Percentiles rank a stretch among this genome's conserved stretches.
Conservation (phyloP, 179 eudicot species). For the Amaranthus tricolor region DNA sequence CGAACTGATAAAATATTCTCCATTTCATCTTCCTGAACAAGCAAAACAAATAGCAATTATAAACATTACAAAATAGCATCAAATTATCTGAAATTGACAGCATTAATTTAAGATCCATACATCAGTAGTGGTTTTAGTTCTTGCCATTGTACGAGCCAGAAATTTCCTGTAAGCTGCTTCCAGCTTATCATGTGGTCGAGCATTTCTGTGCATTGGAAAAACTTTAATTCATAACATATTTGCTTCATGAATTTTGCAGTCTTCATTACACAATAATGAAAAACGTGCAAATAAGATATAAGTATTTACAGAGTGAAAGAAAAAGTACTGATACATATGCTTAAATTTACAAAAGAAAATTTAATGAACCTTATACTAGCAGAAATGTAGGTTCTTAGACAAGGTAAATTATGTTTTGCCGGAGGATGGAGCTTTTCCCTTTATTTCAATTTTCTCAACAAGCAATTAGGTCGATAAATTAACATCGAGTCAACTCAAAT, state of each 20-base stretch:
- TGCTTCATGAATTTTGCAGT: not conserved
- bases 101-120: conserved; percentile 41
- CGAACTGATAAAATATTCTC: conserved; percentile 50
- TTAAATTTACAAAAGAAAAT: not conserved
- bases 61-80: not conserved
- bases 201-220: conserved; percentile 50
- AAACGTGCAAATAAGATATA: not conserved
- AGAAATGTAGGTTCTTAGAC: not conserved
- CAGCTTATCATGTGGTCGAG: conserved; percentile 67
- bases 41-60: not conserved
- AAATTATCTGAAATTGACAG: not conserved
- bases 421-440: not conserved
- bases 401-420: not conserved
- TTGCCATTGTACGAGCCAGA: conserved; percentile 70
- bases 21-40: conserved; percentile 55
- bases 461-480: not conserved
- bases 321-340: not conserved
- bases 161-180: conserved; percentile 75
- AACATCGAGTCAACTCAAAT: not conserved
- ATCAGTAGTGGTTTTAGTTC: conserved; percentile 42
- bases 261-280: not conserved
- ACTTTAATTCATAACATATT: conserved; percentile 5
- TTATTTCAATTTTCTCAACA: not conserved
- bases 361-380: not conserved
- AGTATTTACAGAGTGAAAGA: not conserved